Percentiles rank a stretch among this genome's conserved stretches.
These are phyloP conservation scores for Dactylorhiza incarnata DNA, from an alignment of 106 monocot genomes.

Conservation along the genomic window DNA sequence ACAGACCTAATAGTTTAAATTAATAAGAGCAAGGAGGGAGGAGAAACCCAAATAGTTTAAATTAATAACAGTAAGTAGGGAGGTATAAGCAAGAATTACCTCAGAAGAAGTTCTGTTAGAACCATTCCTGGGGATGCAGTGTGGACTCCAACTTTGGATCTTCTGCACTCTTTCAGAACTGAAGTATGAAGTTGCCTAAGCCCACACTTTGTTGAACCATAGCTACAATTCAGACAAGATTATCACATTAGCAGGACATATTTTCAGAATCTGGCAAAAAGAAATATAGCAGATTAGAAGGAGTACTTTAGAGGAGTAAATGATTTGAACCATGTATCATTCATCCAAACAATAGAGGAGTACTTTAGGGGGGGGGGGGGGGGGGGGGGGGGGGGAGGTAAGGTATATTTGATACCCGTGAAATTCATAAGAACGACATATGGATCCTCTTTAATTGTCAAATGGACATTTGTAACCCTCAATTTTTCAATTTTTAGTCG, in stretches of 20 bases:
- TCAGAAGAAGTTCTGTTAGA: constrained; percentile 82
- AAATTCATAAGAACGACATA: too few species aligned
- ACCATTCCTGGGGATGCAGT: constrained; percentile 99
- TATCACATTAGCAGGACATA: background rate
- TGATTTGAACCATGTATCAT: background rate
- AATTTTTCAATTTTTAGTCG: too few species aligned
- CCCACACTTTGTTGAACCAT: constrained; percentile 96
- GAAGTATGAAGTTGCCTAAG: constrained; percentile 88
- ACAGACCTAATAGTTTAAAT: too few species aligned
- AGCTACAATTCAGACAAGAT: constrained; percentile 33
- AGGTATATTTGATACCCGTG: too few species aligned
- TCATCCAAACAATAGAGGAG: background rate
- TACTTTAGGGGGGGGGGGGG: too few species aligned
- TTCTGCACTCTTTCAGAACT: constrained; percentile 73
- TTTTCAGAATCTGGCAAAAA: background rate
- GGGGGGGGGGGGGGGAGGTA: too few species aligned
- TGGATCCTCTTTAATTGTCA: too few species aligned
- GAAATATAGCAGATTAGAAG: background rate
- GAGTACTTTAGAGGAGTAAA: background rate
- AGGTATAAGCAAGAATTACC: constrained; percentile 32
- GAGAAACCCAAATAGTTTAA: background rate
- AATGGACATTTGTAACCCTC: too few species aligned
- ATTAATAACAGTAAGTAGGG: background rate
- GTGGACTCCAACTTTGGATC: constrained; percentile 87
- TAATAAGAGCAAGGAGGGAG: background rate